Evolutionary conservation across 306 rosid species (phyloP), one percentile per base, ranked within the genome.

Genomic region (Purshia tridentata): DNA sequence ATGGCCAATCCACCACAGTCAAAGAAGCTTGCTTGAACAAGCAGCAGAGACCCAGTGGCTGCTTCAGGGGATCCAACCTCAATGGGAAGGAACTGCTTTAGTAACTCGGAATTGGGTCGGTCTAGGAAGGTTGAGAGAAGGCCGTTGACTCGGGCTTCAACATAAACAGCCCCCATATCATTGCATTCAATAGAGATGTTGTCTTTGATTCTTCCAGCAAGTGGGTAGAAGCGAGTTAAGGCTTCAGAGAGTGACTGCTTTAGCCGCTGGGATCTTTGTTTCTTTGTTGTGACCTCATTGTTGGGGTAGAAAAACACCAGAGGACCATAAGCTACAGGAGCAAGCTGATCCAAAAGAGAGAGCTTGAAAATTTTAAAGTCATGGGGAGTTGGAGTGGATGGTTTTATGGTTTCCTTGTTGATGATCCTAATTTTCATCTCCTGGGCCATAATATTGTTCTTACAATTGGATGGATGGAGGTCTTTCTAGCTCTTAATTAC

Each of bases 1-100:
- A 88, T 60, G 4, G 83, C 86, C 52, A 88, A 73, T 64, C 86
- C 86, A 1, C 86, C 86, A 63, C 89, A 79, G 54, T 67, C 65
- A 47, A 88, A 85, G 3, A 68, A 10, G 9, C 65, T 82, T 0
- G 72, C 83, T 29, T 69, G 75, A 50, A 69, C 80, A 9, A 77
- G 8, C 7, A 77, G 9, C 9, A 77, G 19, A 55, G 44, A 57
- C 51, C 76, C 80, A 9, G 20, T 51, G 22, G 14, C 54, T 4
- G 80, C 80, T 46, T 58, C 72, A 4, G 46, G 40, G n/a, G 74
- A n/a, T 35, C 15, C 69, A 11, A 19, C 46, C 37, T 63, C 45
- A 16, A 71, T 18, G 4, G 81, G 81, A 13, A 70, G 57, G 10
- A 77, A 44, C 16, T 42, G 12, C 0, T 9, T 7, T 16, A 54